Base-by-base conservation (phyloP, 2,329 filamentous ascomycete genomes). In the Fusarium hainanense region DNA sequence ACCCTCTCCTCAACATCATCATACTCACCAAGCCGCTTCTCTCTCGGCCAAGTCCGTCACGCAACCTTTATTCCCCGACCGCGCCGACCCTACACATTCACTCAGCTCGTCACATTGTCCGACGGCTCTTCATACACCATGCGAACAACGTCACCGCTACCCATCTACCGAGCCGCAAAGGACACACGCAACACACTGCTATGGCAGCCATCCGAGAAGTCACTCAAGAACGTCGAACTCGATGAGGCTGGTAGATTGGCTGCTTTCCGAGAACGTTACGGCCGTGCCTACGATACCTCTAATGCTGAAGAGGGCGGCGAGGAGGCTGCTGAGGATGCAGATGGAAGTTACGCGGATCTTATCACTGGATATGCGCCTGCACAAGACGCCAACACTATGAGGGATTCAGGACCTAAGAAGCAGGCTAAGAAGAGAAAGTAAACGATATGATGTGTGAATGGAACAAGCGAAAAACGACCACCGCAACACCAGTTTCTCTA, bases 41-140 rank as follows among this genome's bases (percentile, higher is more conserved):
- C 44, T 71, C 72, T 80, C 82, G 81, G 64, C 51, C 92, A 94
- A 83, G 85, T 89, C 78, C 91, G 94, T 65, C 89, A 93, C 78
- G 96, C 96, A 54, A 94, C 92, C 25, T 92, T 97, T 69, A 88
- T 98, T 77, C 88, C 87, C 67, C 93, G 96, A 18, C 94, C 94
- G n/a, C 92, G 94, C 77, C 89, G 94, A 8, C 95, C 96, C 43
- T 98, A 98, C 86, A 93, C 91, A 73, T 98, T 98, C 85, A 98
- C 95, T n/a, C 96, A 99, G 82, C 88, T 99, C 65, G 86, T 99
- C 72, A 94, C 94, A 56, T 91, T 98, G 70, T 93, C 92, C 42
- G 96, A 99, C 84, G 96, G 96, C 74, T 92, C 89, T 76, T 92
- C 94, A 64, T 98, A 89, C 82, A 90, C 91, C 50, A 86, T 90